phyloP scores from a whole-genome alignment of 257 asterid species.

The Cordia subcordata region DNA sequence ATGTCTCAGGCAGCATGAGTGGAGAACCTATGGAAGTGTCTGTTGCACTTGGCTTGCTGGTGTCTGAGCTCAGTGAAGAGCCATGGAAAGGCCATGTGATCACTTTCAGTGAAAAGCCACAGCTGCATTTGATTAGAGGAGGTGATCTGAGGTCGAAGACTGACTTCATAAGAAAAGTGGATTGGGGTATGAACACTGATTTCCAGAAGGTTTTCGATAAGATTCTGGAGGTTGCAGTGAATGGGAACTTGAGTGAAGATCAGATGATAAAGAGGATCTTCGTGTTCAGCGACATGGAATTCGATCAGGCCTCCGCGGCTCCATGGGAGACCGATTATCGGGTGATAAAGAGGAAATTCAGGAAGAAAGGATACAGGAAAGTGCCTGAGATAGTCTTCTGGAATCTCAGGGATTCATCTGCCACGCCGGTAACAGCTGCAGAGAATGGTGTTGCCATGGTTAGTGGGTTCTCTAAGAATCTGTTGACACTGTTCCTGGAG shows the following conservation, averaged over 20 bases:
- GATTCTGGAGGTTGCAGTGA: conserved; percentile 4
- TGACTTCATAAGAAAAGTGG: neutral
- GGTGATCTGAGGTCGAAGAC: neutral
- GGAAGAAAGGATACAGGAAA: conserved; percentile 24
- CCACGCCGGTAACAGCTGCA: conserved; percentile 31
- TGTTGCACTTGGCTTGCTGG: conserved; percentile 9
- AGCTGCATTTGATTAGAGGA: conserved; percentile 6
- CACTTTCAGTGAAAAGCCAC: conserved; percentile 5
- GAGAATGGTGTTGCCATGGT: conserved; percentile 38
- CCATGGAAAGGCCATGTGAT: conserved; percentile 13
- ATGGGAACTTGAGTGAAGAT: neutral
- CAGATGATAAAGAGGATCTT: conserved; percentile 6
- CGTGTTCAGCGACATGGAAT: conserved; percentile 14
- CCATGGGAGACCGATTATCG: conserved; percentile 47
- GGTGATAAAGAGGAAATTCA: conserved; percentile 36
- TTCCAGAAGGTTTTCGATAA: conserved; percentile 11
- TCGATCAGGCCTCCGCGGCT: conserved; percentile 9
- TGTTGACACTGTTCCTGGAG: conserved; percentile 36
- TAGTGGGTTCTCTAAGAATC: conserved; percentile 46
- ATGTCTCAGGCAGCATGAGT: conserved; percentile 6
- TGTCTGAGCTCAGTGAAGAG: conserved; percentile 12
- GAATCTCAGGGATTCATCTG: conserved; percentile 45
- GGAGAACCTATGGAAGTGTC: conserved; percentile 19
- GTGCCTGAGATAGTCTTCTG: conserved; percentile 57
- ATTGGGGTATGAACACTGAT: conserved; percentile 7